These are phyloP conservation scores for Karstenula rhodostoma DNA, from an alignment of 2,329 filamentous ascomycete species.

Conservation along the genomic window DNA sequence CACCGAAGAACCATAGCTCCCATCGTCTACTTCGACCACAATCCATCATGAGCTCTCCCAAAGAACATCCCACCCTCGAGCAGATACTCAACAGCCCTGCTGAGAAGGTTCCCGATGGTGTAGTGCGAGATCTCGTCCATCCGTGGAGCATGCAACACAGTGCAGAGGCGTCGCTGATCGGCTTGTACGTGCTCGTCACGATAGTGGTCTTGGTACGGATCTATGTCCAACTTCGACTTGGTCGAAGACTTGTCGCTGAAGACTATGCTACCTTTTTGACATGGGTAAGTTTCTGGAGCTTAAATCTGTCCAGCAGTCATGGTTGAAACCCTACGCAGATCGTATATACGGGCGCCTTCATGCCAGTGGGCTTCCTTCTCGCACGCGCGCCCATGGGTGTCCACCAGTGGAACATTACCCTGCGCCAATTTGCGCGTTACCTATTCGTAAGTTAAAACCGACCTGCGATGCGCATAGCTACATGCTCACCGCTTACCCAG, in stretches of 20 bases:
- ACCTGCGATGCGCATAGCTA: not conserved
- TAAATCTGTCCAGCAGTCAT: too few species aligned
- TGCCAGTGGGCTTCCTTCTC: not conserved
- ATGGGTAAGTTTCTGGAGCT: too few species aligned
- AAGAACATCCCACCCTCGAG: conserved; percentile 1
- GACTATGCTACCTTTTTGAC: not conserved
- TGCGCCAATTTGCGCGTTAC: not conserved
- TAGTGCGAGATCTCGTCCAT: not conserved
- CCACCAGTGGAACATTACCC: not conserved
- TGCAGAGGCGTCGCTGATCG: not conserved
- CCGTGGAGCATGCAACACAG: not conserved
- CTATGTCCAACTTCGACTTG: not conserved
- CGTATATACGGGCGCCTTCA: not conserved
- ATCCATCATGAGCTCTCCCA: too few species aligned
- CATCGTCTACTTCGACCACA: too few species aligned
- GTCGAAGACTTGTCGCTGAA: not conserved
- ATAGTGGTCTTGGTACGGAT: not conserved
- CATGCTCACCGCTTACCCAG: not conserved
- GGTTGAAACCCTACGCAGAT: not conserved
- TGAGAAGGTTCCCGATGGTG: not conserved
- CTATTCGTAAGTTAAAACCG: not conserved
- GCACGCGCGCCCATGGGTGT: not conserved
- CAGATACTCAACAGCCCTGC: not conserved
- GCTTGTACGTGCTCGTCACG: not conserved
- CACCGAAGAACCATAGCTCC: too few species aligned